Percentiles rank a stretch among this genome's conserved stretches.
Conservation (phyloP, 2,329 filamentous ascomycete genomes). For the Boeremia exigua region DNA sequence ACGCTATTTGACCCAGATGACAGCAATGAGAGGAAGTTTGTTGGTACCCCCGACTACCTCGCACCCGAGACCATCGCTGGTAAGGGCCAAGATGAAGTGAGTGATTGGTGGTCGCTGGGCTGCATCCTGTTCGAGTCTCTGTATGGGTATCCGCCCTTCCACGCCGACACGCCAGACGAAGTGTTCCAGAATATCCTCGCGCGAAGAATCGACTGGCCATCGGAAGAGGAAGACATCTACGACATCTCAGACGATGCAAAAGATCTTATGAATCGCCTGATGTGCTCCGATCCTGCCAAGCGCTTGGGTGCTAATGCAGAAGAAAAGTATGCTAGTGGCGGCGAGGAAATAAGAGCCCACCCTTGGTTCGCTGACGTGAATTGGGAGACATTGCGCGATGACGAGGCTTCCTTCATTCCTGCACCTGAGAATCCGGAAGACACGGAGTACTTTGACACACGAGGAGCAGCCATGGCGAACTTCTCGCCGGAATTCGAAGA, state of each 20-base stretch:
- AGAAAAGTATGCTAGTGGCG: constrained; percentile 82
- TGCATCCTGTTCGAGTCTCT: constrained; percentile 98
- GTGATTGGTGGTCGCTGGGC: constrained; percentile 99
- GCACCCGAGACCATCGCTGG: constrained; percentile 97
- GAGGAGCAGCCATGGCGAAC: constrained; percentile 88
- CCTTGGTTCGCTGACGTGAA: constrained; percentile 86
- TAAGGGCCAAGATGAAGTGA: constrained; percentile 93
- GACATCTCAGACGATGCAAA: constrained; percentile 83
- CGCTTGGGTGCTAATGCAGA: constrained; percentile 85
- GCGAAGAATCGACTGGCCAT: constrained; percentile 90
- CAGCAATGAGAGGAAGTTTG: constrained; percentile 81
- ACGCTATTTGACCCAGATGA: constrained; percentile 95
- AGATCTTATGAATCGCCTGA: constrained; percentile 89
- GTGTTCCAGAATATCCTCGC: constrained; percentile 97
- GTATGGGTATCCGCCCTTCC: constrained; percentile 92
- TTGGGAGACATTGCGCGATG: constrained; percentile 90
- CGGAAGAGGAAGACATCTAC: constrained; percentile 77
- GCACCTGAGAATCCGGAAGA: constrained; percentile 93
- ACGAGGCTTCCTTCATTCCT: constrained; percentile 94
- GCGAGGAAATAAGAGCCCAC: constrained; percentile 88
- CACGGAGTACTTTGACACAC: constrained; percentile 94
- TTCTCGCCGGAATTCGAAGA: constrained; percentile 97
- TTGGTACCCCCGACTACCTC: constrained; percentile 95
- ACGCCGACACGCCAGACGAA: constrained; percentile 85
- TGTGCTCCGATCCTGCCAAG: constrained; percentile 81